Evolutionary conservation across 208 protist species (phyloP).

Genomic region (Herpetomonas samuelpessoai): DNA sequence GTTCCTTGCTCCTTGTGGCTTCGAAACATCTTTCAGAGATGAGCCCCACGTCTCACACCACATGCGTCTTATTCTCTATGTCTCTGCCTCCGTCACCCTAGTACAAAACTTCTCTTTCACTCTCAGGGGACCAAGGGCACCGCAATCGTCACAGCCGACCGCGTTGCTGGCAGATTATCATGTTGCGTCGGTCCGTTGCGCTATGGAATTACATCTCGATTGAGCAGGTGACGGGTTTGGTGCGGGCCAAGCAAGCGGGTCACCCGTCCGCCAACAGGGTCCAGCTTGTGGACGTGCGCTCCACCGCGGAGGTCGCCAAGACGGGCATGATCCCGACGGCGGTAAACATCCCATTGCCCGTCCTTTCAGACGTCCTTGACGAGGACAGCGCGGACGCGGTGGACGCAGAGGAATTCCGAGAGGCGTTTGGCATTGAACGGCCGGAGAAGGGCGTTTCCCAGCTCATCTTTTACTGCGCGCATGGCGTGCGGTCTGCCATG

Average conservation of each 20-base stretch:
- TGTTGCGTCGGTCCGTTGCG: slow-evolving; percentile 17
- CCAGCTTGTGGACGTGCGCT: slow-evolving; percentile 70
- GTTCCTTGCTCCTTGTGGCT: too few relatives aligned
- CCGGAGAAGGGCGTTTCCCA: slow-evolving; percentile 34
- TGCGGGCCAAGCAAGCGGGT: slow-evolving; percentile 38
- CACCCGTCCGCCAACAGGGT: slow-evolving; percentile 22
- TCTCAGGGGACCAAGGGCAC: too few relatives aligned
- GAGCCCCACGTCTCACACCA: background rate
- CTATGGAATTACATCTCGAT: slow-evolving; percentile 33
- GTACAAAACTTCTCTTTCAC: too few relatives aligned
- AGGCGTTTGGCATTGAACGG: slow-evolving; percentile 38
- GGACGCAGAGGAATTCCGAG: slow-evolving; percentile 41
- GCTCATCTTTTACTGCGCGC: slow-evolving; percentile 75
- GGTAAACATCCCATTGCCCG: slow-evolving; percentile 61
- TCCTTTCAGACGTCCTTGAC: slow-evolving; percentile 39
- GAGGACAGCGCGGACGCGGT: slow-evolving; percentile 2
- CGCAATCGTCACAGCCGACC: too few relatives aligned
- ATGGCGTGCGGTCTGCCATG: slow-evolving; percentile 60
- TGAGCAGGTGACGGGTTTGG: slow-evolving; percentile 59
- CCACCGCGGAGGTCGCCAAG: slow-evolving; percentile 59
- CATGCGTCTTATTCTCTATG: slow-evolving; percentile 15
- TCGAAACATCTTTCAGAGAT: too few relatives aligned
- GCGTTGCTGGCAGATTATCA: too few relatives aligned
- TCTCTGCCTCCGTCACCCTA: too few relatives aligned
- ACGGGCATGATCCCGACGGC: slow-evolving; percentile 70